Evolutionary conservation across 176 grass and related monocot species (phyloP).

Genomic region (Cocos nucifera): DNA sequence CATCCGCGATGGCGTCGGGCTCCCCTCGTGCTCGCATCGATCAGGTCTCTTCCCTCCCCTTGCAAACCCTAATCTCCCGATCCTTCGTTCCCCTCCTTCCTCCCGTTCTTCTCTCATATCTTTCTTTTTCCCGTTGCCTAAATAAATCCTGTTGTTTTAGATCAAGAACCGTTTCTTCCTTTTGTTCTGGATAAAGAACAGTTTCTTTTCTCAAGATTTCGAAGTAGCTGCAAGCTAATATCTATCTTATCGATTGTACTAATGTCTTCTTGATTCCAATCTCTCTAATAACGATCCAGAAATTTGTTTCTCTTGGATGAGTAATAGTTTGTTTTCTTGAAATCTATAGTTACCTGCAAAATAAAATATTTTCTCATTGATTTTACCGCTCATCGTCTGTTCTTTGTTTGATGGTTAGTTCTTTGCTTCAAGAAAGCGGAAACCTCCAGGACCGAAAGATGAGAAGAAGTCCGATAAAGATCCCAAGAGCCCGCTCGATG

Average conservation of each 20-base stretch:
- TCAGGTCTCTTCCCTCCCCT: slow-evolving; percentile 49
- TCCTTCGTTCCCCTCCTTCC: not conserved
- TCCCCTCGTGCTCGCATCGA: slow-evolving; percentile 50
- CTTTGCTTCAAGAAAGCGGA: slow-evolving; percentile 70
- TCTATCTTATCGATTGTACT: not conserved
- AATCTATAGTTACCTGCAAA: too few relatives aligned
- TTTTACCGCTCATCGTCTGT: too few relatives aligned
- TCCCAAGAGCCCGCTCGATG: slow-evolving; percentile 23
- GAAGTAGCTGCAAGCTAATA: too few relatives aligned
- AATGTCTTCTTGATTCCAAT: slow-evolving; percentile 3
- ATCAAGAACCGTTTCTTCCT: too few relatives aligned
- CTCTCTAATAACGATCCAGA: too few relatives aligned
- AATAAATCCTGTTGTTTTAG: too few relatives aligned
- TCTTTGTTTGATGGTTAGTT: slow-evolving; percentile 34
- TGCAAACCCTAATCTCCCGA: not conserved
- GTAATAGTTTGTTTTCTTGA: too few relatives aligned
- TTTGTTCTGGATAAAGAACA: too few relatives aligned
- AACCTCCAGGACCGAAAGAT: slow-evolving; percentile 34
- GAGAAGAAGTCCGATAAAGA: slow-evolving; percentile 23
- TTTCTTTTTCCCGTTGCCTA: too few relatives aligned
- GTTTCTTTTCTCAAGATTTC: too few relatives aligned
- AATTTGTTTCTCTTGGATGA: too few relatives aligned
- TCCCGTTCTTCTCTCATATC: not conserved
- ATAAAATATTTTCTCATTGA: too few relatives aligned
- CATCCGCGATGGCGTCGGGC: slow-evolving; percentile 46